Base-by-base conservation (phyloP, 305 asterid genomes). In the Coffea humblotiana region DNA sequence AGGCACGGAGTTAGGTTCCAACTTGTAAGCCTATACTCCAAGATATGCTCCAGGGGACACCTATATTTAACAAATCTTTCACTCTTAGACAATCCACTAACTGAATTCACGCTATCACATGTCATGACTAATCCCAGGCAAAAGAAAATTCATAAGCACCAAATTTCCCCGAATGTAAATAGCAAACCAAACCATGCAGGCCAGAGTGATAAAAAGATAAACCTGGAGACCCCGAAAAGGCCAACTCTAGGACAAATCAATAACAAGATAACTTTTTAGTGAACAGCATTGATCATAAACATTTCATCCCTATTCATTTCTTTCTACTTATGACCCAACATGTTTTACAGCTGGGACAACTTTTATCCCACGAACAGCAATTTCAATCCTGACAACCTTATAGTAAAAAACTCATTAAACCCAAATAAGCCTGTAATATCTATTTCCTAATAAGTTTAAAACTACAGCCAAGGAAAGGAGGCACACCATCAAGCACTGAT, bases 11-110 rank as follows among this genome's bases (percentile, higher is more conserved):
- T 78, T 78, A 81, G 56, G 80, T 77, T 58, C 85, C 86, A 83
- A 85, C 74, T 79, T 80, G 83, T 78, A 81, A 78, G 82, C 77
- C 86, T 80, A 78, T 73, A 72, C 82, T 86, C 85, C 85, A 71
- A 83, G 82, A 80, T 79, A 79, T 69, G 82, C 85, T 78, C 87
- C 85, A 76, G 65, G 71, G 75, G 79, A 83, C 77, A 84, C 87
- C 89, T 82, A 84, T 79, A 76, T 77, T 77, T 67, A 81, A 64
- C 49, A 81, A 49, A 68, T 37, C 51, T 48, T 63, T 27, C 61
- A 48, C 78, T 70, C 81, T 76, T 48, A 77, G 29, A 43, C 67
- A 80, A 74, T 65, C 74, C 75, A 45, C 83, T 45, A 43, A 48
- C 56, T 75, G 65, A 16, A 56, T 74, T 69, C 10, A 43, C 0